Base-by-base conservation (phyloP, 805 yeast genomes). In the Candida multigemmis region DNA sequence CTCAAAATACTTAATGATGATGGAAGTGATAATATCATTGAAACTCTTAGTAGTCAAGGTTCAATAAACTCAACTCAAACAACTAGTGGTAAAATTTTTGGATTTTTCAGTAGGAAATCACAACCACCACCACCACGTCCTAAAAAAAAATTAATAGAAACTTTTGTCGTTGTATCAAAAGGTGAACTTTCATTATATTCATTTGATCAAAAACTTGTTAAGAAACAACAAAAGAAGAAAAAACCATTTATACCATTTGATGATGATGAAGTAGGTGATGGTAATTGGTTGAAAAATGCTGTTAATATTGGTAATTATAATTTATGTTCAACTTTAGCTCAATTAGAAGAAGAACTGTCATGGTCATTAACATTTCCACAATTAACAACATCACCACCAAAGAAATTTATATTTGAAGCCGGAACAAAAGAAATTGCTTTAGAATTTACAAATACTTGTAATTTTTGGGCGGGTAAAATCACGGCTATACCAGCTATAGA, bases 401-500 rank as follows among this genome's bases (percentile, higher is more conserved):
- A 60, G 35, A 61, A 57, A 33, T 55, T 80, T 11, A 56, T 74
- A 16, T 79, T 81, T 48, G 75, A 72, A 50, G 74, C 85, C 0
- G 77, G 78, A 7, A 73, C 83, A 9, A 46, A 58, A 14, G 81
- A 76, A 38, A 70, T 71, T 32, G 91, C 94, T 0, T 53, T 57
- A 22, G 80, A 74, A 43, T 83, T 71, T 50, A 73, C 81, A 11
- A 71, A 77, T 38, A 74, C 89, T 4, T 77, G 91, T 52, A 86
- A 85, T 50, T 86, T 82, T 48, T 86, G 96, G 95, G 83, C 93
- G 2, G 82, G 89, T 2, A 69, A 91, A 37, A 68, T 81, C 19
- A 78, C 94, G 5, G 78, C 86, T 10, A 77, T 83, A 12, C 94
- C 94, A 3, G 65, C 75, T 0, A 46, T 51, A 32, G 81, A 77